Evolutionary conservation across 2,329 filamentous ascomycete species (phyloP).

Genomic region (Ceratocystis destructans): DNA sequence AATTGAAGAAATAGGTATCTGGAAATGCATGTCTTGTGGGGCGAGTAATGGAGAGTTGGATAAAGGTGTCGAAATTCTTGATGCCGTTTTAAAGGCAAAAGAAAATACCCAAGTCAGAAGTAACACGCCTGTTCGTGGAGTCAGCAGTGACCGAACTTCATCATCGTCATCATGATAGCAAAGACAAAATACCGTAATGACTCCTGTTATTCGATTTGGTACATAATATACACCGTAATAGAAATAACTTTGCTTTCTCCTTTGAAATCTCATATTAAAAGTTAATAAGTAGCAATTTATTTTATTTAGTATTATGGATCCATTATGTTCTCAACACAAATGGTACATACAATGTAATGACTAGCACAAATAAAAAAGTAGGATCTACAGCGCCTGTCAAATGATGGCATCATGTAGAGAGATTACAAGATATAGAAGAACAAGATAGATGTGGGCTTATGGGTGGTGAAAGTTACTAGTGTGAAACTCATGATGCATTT

Average conservation of each 20-base stretch:
- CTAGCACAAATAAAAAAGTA: neutral
- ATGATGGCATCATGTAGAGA: neutral
- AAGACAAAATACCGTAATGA: neutral
- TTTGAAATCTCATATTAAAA: too few relatives aligned
- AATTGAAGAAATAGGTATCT: constrained; percentile 66
- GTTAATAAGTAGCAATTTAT: too few relatives aligned
- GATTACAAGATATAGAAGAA: neutral
- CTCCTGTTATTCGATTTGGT: too few relatives aligned
- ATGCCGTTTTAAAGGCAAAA: constrained; percentile 39
- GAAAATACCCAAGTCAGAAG: neutral
- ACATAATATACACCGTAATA: neutral
- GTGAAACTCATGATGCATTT: too few relatives aligned
- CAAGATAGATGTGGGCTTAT: neutral
- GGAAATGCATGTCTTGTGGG: constrained; percentile 80
- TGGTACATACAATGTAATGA: neutral
- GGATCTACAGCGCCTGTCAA: neutral
- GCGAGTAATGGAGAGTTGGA: constrained; percentile 69
- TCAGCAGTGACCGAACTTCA: neutral
- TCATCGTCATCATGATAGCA: neutral
- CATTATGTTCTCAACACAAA: neutral
- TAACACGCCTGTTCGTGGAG: neutral
- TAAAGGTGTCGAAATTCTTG: constrained; percentile 58
- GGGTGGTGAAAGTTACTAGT: too few relatives aligned
- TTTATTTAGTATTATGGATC: neutral
- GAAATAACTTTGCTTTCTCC: too few relatives aligned